Conservation (phyloP, 164 flowering plant genomes). For the Vitis riparia region DNA sequence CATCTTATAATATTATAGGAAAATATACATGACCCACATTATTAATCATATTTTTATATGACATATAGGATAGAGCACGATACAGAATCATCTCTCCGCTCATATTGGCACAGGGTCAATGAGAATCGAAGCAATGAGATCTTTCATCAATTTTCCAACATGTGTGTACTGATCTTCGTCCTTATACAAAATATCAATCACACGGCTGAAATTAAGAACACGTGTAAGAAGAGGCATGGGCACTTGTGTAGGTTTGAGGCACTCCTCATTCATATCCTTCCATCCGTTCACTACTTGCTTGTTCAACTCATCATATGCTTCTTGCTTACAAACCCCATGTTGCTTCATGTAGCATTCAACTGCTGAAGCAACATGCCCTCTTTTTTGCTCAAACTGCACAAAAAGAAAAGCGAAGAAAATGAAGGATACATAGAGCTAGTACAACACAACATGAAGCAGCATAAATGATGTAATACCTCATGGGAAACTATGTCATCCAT, state of each 20-base stretch:
- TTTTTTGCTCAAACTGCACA: constrained; percentile 17
- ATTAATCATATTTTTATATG: too few species aligned
- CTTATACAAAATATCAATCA: neutral
- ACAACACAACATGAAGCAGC: too few species aligned
- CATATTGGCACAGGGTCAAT: too few species aligned
- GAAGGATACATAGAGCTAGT: neutral
- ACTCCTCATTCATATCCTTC: neutral
- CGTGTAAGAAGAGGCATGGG: neutral
- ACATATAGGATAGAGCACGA: too few species aligned
- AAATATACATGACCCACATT: too few species aligned
- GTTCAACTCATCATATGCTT: neutral
- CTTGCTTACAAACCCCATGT: constrained; percentile 6
- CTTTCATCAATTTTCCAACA: too few species aligned
- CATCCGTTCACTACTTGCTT: neutral
- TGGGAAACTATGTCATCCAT: constrained; percentile 17
- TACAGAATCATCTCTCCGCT: too few species aligned
- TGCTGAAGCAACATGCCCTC: constrained; percentile 18
- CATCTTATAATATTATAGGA: too few species aligned
- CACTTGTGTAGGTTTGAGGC: neutral
- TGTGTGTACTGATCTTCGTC: too few species aligned
- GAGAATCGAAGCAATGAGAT: too few species aligned
- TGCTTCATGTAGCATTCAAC: constrained; percentile 27
- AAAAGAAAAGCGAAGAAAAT: neutral
- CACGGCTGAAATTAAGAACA: neutral
- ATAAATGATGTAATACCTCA: constrained; percentile 8